Evolutionary conservation across 176 grass and related monocot genomes (phyloP).

Genomic region (Thalia dealbata): DNA sequence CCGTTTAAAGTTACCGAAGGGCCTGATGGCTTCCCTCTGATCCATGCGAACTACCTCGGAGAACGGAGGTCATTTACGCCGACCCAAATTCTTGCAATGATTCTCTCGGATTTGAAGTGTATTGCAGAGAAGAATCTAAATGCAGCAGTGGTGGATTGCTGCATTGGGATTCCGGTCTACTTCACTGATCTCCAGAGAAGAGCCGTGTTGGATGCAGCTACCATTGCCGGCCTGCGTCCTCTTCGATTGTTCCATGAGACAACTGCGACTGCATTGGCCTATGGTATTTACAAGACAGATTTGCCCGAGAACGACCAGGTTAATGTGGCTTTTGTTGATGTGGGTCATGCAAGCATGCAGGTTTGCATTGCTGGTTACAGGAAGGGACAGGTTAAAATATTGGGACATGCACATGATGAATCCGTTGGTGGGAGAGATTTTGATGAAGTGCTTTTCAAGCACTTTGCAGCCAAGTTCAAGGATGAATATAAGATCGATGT

Average conservation of each 20-base stretch:
- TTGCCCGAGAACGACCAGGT: slow-evolving; percentile 54
- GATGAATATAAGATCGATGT: slow-evolving; percentile 65
- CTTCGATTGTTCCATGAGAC: slow-evolving; percentile 77
- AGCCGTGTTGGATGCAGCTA: slow-evolving; percentile 59
- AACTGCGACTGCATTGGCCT: slow-evolving; percentile 63
- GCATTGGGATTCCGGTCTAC: slow-evolving; percentile 77
- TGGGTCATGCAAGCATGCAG: slow-evolving; percentile 81
- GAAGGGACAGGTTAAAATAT: slow-evolving; percentile 50
- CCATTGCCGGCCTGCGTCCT: slow-evolving; percentile 49
- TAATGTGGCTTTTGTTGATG: slow-evolving; percentile 79
- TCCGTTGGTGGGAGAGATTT: slow-evolving; percentile 75
- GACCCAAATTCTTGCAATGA: slow-evolving; percentile 71
- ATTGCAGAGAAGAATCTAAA: slow-evolving; percentile 73
- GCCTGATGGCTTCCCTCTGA: slow-evolving; percentile 45
- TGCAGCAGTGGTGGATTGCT: slow-evolving; percentile 50
- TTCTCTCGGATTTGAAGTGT: slow-evolving; percentile 67
- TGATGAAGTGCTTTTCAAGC: slow-evolving; percentile 55
- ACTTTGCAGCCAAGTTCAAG: slow-evolving; percentile 55
- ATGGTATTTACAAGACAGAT: slow-evolving; percentile 90
- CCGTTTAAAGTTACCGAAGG: slow-evolving; percentile 66
- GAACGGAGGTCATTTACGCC: slow-evolving; percentile 53
- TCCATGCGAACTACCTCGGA: slow-evolving; percentile 49
- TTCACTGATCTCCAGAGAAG: slow-evolving; percentile 81
- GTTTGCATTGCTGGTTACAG: slow-evolving; percentile 56
- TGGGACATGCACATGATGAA: slow-evolving; percentile 46